Conservation (phyloP, 345 rosid genomes). For the Eutrema yunnanense region DNA sequence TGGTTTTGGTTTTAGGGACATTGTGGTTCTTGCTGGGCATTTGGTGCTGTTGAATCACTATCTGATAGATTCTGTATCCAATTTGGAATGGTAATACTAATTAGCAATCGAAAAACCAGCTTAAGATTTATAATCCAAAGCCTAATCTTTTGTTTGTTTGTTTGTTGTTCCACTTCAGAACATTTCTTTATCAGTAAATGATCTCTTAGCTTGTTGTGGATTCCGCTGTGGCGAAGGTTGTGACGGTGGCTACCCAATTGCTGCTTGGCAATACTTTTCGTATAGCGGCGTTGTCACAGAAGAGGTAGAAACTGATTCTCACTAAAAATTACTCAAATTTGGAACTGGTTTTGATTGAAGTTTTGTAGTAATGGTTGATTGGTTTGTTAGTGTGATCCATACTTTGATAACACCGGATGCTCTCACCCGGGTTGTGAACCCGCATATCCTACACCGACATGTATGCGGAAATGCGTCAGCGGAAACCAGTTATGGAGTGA, state of each 20-base stretch:
- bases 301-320: slow-evolving; percentile 43
- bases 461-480: slow-evolving; percentile 62
- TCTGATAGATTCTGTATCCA: slow-evolving; percentile 97
- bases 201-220: slow-evolving; percentile 94
- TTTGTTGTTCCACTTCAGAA: slow-evolving; percentile 40
- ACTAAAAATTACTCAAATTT: neutral
- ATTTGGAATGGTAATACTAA: slow-evolving; percentile 54
- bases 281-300: slow-evolving; percentile 84
- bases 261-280: slow-evolving; percentile 69
- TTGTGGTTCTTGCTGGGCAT: slow-evolving; percentile 99
- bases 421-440: slow-evolving; percentile 99
- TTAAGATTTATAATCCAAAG: neutral
- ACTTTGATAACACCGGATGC: slow-evolving; percentile 81
- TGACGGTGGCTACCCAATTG: slow-evolving; percentile 77
- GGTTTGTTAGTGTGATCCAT: slow-evolving; percentile 71
- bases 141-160: neutral
- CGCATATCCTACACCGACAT: slow-evolving; percentile 73
- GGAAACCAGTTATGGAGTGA: slow-evolving; percentile 65
- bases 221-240: slow-evolving; percentile 85
- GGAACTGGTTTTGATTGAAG: neutral
- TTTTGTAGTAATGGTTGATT: neutral
- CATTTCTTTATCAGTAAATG: slow-evolving; percentile 76
- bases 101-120: neutral
- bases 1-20: slow-evolving; percentile 62
- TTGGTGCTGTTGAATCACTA: slow-evolving; percentile 91